Base-by-base conservation (phyloP, 768 basidiomycete species). In the Amanita molliuscula region DNA sequence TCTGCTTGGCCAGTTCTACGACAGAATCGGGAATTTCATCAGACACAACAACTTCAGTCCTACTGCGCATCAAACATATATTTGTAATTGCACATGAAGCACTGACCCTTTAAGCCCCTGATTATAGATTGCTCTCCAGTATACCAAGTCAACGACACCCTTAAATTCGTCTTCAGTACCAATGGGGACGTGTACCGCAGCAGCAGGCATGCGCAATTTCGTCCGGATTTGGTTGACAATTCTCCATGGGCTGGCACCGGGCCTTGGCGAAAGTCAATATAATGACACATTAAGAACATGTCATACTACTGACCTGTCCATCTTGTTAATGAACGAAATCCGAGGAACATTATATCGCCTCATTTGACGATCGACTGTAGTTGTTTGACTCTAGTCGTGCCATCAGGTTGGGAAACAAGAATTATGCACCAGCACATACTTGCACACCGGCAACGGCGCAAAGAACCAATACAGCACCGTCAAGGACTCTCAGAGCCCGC, bases 281-380 rank as follows among this genome's bases (percentile, higher is more conserved):
- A 21, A 23, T 50, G 25, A 20, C 13, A 31, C 4, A 1, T 4
- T 4, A 9, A 29, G 28, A 23, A 11, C 8, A 15, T 34, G 21
- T 7, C 47, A 18, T 9, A 29, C 23, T 6, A 58, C 66, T 11
- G 44, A 88, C 88, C 91, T 79, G 61, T 98, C 95, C 95, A 98
- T 97, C 69, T 98, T 98, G 69, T 98, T 98, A 61, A 98, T 81
- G 65, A 96, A 98, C 4, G 92, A 96, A 53, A 99, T 78, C 38
- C 96, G 78, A 51, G 96, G 96, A 51, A 99, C 90, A 59, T 85
- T 84, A 63, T 99, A 99, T 31, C 96, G 81, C 54, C 89, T 78
- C 96, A 99, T 99, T 74, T 99, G 96, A 53, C 96, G 77, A 69
- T 99, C 96, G 33, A 99, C 96, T 10, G 96, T 99, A 18, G 92